Conservation (phyloP, 306 rosid species). For the Vigna nakashimae region DNA sequence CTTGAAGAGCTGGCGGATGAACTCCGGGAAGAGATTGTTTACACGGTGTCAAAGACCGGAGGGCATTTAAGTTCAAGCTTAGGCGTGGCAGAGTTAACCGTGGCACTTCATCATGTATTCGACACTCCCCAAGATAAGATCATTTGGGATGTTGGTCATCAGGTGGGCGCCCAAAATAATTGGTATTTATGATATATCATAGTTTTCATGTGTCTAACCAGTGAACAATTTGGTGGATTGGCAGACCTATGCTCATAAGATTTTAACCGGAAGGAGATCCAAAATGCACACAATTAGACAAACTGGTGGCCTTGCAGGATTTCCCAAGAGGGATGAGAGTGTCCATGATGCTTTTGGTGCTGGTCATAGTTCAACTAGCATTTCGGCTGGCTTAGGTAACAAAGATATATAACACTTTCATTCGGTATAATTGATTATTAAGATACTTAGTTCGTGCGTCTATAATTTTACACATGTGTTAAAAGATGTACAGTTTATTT, state of each 20-base stretch:
- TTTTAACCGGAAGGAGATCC: slow-evolving; percentile 73
- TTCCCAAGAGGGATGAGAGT: slow-evolving; percentile 75
- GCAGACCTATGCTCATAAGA: slow-evolving; percentile 75
- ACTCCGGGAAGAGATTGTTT: slow-evolving; percentile 65
- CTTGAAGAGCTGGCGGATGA: slow-evolving; percentile 62
- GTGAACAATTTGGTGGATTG: neutral
- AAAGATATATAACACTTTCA: too few species aligned
- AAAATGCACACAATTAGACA: slow-evolving; percentile 73
- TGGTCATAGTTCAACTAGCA: slow-evolving; percentile 78
- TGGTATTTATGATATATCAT: neutral
- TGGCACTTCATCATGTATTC: slow-evolving; percentile 75
- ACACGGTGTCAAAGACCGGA: slow-evolving; percentile 58
- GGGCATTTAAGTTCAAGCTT: slow-evolving; percentile 81
- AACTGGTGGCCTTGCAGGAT: slow-evolving; percentile 69
- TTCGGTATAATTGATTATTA: too few species aligned
- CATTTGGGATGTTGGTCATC: slow-evolving; percentile 84
- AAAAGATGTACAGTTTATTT: too few species aligned
- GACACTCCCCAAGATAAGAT: slow-evolving; percentile 69
- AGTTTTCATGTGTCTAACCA: neutral
- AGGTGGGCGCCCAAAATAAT: slow-evolving; percentile 52
- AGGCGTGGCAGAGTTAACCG: slow-evolving; percentile 70
- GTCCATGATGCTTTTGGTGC: slow-evolving; percentile 69
- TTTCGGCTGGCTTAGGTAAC: slow-evolving; percentile 71
- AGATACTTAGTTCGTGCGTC: neutral
- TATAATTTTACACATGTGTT: too few species aligned